phyloP scores from a whole-genome alignment of 805 yeast species.

The Wickerhamiella allomyrinae region DNA sequence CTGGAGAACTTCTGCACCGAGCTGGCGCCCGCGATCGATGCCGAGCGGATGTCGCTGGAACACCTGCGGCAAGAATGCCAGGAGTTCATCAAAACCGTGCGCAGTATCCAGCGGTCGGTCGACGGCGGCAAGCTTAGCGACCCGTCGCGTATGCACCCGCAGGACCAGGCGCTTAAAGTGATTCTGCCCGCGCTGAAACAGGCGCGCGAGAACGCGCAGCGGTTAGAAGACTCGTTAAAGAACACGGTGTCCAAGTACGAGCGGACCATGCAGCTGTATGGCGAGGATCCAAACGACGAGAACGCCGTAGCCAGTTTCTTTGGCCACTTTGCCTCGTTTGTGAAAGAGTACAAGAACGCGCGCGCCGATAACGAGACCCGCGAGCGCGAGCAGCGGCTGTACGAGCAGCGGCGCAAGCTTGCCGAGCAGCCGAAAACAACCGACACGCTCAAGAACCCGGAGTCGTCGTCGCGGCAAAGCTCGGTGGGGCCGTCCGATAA shows the following conservation, averaged over 20 bases:
- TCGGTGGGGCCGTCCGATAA: constrained; percentile 21
- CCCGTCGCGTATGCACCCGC: constrained; percentile 64
- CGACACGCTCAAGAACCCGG: constrained; percentile 14
- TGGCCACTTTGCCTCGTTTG: constrained; percentile 63
- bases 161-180: constrained; percentile 50
- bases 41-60: constrained; percentile 67
- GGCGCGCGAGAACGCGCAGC: constrained; percentile 56
- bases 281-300: constrained; percentile 72
- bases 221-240: constrained; percentile 48
- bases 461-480: constrained; percentile 9
- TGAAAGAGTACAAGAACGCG: constrained; percentile 65
- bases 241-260: constrained; percentile 52
- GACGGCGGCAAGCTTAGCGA: constrained; percentile 79
- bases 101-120: constrained; percentile 59
- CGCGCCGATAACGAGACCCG: constrained; percentile 59
- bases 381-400: constrained; percentile 68
- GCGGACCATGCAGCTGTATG: constrained; percentile 65
- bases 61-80: constrained; percentile 62
- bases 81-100: constrained; percentile 44
- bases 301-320: constrained; percentile 58
- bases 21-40: constrained; percentile 39
- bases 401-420: constrained; percentile 61
- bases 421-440: constrained; percentile 34
- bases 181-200: constrained; percentile 56
- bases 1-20: constrained; percentile 64